Conservation (phyloP, 2,329 filamentous ascomycete genomes). For the Colletotrichum higginsianum region DNA sequence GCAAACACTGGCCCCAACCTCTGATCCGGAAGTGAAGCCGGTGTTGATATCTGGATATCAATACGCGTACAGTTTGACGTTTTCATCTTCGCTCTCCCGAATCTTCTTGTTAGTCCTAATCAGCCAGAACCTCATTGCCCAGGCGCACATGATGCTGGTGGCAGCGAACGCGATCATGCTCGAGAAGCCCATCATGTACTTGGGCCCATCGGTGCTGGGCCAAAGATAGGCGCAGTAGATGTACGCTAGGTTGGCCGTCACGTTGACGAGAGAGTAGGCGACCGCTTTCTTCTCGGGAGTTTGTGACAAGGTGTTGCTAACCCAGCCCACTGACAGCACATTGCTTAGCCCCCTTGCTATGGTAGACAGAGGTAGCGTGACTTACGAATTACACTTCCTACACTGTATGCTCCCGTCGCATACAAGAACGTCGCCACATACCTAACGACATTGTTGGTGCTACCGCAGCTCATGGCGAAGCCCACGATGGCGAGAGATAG, state of each 20-base stretch:
- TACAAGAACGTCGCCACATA: conserved; percentile 42
- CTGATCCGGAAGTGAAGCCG: too few species aligned
- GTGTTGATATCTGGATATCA: neutral
- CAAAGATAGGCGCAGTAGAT: conserved; percentile 71
- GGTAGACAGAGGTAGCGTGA: neutral
- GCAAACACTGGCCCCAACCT: too few species aligned
- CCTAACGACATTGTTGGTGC: conserved; percentile 26
- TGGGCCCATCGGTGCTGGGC: conserved; percentile 62
- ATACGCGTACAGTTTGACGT: conserved; percentile 44
- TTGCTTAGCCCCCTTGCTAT: neutral
- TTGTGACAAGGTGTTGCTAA: conserved; percentile 81
- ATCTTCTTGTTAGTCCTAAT: conserved; percentile 45
- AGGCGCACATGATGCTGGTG: conserved; percentile 33
- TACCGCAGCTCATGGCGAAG: conserved; percentile 32
- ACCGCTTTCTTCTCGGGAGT: conserved; percentile 79
- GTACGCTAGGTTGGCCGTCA: conserved; percentile 68
- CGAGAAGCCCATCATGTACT: conserved; percentile 67
- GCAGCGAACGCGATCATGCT: conserved; percentile 73
- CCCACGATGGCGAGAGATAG: conserved; percentile 55
- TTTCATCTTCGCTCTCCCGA: conserved; percentile 43
- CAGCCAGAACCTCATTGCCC: conserved; percentile 44
- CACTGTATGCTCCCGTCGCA: conserved; percentile 28
- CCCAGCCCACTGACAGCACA: conserved; percentile 72
- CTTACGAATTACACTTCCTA: conserved; percentile 40
- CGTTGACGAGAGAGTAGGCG: conserved; percentile 72